Percentiles rank a stretch among this genome's conserved stretches.
Evolutionary conservation across 352 stramenopile species (phyloP).

Genomic region (Saprolegnia parasitica): DNA sequence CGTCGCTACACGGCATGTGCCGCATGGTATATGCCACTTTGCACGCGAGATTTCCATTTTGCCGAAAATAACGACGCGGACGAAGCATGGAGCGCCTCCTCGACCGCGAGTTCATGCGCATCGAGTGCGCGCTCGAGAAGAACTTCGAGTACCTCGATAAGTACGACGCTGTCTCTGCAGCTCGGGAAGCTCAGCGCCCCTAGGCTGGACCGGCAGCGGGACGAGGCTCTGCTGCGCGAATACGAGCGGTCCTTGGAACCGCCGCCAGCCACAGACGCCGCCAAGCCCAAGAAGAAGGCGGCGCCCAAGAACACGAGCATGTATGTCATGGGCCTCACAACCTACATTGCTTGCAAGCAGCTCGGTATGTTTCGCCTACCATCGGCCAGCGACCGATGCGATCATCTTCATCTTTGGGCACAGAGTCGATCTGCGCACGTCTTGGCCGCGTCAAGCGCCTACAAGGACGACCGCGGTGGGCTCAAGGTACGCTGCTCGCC

Average conservation of each 20-base stretch:
- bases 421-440: conserved; percentile 64
- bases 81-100: conserved; percentile 31
- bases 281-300: conserved; percentile 24
- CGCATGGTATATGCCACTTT: too few relatives aligned
- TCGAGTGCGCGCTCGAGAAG: conserved; percentile 55
- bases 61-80: not conserved
- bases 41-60: not conserved
- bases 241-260: conserved; percentile 37
- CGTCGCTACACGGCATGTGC: not conserved
- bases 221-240: conserved; percentile 28
- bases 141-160: conserved; percentile 76
- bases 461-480: conserved; percentile 69
- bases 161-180: conserved; percentile 24
- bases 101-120: conserved; percentile 49
- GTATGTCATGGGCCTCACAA: conserved; percentile 72
- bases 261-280: conserved; percentile 23
- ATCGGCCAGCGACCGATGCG: not conserved
- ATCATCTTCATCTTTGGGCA: not conserved
- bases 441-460: conserved; percentile 78
- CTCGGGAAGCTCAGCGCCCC: not conserved
- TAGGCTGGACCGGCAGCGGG: not conserved
- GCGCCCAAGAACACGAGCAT: conserved; percentile 60
- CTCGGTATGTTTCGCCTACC: conserved; percentile 40
- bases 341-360: conserved; percentile 78
- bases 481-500: conserved; percentile 47